Conservation (phyloP, 345 rosid genomes). For the Gossypioides kirkii region DNA sequence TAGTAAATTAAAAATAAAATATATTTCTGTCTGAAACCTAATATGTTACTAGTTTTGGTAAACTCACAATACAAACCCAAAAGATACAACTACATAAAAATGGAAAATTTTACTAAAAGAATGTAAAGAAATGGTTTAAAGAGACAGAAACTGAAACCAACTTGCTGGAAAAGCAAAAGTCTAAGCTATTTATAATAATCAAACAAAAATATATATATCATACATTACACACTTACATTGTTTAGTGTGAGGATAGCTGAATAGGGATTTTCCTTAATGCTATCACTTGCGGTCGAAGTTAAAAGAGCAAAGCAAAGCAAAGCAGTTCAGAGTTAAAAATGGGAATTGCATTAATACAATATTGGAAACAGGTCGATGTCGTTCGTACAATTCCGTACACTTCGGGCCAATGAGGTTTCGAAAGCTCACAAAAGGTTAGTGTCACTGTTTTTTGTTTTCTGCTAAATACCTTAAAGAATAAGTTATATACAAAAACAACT, state of each 20-base stretch:
- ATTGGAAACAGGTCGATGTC: conserved; percentile 18
- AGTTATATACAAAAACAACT: not conserved
- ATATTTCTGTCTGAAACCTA: not conserved
- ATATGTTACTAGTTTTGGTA: conserved; percentile 14
- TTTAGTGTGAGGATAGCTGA: not conserved
- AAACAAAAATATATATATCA: not conserved
- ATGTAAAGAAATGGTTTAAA: not conserved
- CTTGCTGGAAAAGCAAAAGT: not conserved
- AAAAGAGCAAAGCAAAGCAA: not conserved
- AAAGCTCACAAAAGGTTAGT: conserved; percentile 19
- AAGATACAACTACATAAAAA: not conserved
- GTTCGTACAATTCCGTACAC: conserved; percentile 31
- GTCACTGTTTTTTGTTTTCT: not conserved
- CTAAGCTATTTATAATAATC: not conserved
- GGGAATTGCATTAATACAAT: not conserved
- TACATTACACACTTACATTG: not conserved
- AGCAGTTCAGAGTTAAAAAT: not conserved
- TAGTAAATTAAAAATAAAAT: not conserved
- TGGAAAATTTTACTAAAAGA: not conserved
- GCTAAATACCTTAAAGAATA: not conserved
- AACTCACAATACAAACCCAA: not conserved
- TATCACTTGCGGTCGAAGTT: not conserved
- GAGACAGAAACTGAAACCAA: not conserved
- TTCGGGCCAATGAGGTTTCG: conserved; percentile 25
- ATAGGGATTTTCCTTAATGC: too few species aligned